These are phyloP conservation scores for Trametes cubensis DNA, from an alignment of 768 basidiomycete species.

Conservation along the genomic window DNA sequence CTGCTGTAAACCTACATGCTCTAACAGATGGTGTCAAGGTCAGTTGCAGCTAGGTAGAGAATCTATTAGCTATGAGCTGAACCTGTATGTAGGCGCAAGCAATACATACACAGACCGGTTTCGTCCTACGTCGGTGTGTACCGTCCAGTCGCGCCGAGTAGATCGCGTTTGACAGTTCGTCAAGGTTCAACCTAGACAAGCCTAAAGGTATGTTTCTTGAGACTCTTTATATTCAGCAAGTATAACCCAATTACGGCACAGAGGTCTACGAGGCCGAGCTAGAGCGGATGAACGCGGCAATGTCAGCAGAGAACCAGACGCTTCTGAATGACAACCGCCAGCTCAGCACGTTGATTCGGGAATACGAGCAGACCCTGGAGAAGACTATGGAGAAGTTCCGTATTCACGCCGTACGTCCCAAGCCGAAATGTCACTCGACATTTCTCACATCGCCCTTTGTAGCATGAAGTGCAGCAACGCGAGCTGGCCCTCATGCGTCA, in stretches of 20 bases:
- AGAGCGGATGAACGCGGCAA: conserved; percentile 82
- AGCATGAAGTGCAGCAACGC: conserved; percentile 93
- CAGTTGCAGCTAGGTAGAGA: conserved; percentile 18
- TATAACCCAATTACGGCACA: conserved; percentile 36
- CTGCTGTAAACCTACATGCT: conserved; percentile 71
- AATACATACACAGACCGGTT: conserved; percentile 87
- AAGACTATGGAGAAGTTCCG: conserved; percentile 92
- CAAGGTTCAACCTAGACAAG: conserved; percentile 87
- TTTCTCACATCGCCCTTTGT: background rate
- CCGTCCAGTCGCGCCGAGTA: conserved; percentile 6
- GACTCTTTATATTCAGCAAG: conserved; percentile 7
- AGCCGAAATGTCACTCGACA: background rate
- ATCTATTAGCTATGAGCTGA: background rate
- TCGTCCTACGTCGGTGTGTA: conserved; percentile 78
- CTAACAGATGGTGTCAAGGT: conserved; percentile 84
- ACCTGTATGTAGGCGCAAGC: conserved; percentile 68
- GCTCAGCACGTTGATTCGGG: conserved; percentile 84
- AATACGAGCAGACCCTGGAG: conserved; percentile 96
- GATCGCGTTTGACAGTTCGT: conserved; percentile 1
- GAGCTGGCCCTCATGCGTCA: conserved; percentile 89
- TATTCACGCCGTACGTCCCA: conserved; percentile 76
- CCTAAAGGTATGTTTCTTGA: conserved; percentile 62
- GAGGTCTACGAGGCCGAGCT: conserved; percentile 91
- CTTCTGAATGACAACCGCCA: conserved; percentile 97
- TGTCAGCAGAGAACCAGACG: conserved; percentile 79